Base-by-base conservation (phyloP, 2,329 filamentous ascomycete genomes). In the Neofusicoccum umdonicola region DNA sequence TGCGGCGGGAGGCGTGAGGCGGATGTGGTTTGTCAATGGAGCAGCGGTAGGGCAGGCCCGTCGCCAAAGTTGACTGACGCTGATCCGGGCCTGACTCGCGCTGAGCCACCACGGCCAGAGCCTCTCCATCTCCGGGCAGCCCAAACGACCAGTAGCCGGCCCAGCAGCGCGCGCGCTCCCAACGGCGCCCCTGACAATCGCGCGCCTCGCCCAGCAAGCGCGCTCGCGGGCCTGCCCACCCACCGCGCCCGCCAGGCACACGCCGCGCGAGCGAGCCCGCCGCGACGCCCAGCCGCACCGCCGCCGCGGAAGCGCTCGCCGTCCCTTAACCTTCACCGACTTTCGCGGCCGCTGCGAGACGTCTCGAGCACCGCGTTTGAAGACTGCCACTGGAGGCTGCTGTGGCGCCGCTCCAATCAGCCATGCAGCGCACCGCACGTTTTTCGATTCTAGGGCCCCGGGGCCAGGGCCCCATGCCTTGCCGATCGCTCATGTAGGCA, bases 11-110 rank as follows among this genome's bases (percentile, higher is more conserved):
- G 39, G 13, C 3, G 39, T 57, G 54, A 31, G 39, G 39, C 19
- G 54, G 52, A 42, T 7, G 51, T 41, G 56, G 42, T 35, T 50
- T 31, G 57, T 48, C 44, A 48, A 56, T 56, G 51, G 51, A 56
- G 51, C 27, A 31, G 27, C 34, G 34, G 35, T 47, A 50, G 57
- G 44, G 44, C 42, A 60, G 41, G n/a, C 37, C 4, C 39, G 39
- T 51, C 27, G 47, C 47, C 22, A 31, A 56, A 56, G 52, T 56
- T 31, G 51, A 31, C 47, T 13, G n/a, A 56, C 54, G 54, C 54
- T 57, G 54, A 52, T 52, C 50, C 27, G 27, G 50, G 50, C 22
- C 31, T 37, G 50, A 52, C 31, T 52, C 50, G 34, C 13, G n/a
- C 52, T 19, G 45, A 12, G 11, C 19, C 17, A 19, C 15, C 42